Conservation (phyloP, 768 basidiomycete species). For the Flagelloscypha sp. region DNA sequence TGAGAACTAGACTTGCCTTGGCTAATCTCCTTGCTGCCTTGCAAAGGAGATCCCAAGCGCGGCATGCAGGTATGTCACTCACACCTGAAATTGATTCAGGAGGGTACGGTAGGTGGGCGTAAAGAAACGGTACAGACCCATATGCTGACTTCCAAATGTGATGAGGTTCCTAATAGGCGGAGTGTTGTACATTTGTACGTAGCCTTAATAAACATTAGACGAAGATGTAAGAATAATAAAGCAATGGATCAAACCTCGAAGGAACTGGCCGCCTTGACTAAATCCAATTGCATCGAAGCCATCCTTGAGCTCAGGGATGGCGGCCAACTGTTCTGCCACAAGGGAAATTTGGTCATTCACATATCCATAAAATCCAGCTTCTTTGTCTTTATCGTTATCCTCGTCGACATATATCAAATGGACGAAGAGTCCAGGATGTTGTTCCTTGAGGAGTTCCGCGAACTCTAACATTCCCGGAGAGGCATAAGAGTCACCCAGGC, state of each 20-base stretch:
- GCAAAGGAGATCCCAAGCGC: conserved; percentile 60
- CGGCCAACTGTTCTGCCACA: conserved; percentile 57
- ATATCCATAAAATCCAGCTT: conserved; percentile 72
- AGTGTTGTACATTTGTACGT: conserved; percentile 64
- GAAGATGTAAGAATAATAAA: conserved; percentile 1
- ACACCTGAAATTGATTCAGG: no score
- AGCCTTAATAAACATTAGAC: conserved; percentile 43
- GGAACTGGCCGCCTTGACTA: conserved; percentile 59
- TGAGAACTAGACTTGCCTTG: no score
- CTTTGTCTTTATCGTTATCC: conserved; percentile 52
- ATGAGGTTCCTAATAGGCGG: conserved; percentile 76
- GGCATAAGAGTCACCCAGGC: conserved; percentile 64
- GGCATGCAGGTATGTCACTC: conserved; percentile 66
- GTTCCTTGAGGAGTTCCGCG: conserved; percentile 42
- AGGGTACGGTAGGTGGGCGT: no score
- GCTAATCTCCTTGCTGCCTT: conserved; percentile 55
- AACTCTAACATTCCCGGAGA: conserved; percentile 71
- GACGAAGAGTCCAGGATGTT: conserved; percentile 70
- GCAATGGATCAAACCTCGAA: neutral
- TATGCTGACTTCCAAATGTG: conserved; percentile 83
- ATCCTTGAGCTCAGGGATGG: conserved; percentile 49
- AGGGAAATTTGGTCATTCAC: conserved; percentile 59
- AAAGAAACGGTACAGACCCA: no score
- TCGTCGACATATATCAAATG: conserved; percentile 65
- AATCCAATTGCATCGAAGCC: conserved; percentile 88